A percentile compares a stretch with the other conserved stretches of the same genome.
Conservation (phyloP, 2,329 filamentous ascomycete species). For the Neophaeococcomyces mojaviensis region DNA sequence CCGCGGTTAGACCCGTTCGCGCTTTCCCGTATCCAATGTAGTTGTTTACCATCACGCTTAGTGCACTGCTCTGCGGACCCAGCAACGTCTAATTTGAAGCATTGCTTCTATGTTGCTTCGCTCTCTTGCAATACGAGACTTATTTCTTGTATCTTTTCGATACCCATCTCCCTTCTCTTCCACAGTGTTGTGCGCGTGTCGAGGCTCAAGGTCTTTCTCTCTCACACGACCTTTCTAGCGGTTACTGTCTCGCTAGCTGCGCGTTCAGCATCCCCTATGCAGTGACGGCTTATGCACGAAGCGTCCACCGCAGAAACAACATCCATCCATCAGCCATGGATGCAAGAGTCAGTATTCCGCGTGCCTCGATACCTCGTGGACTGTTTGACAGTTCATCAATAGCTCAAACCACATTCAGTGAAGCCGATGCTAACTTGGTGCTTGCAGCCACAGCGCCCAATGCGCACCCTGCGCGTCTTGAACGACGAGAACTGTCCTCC, state of each 20-base stretch:
- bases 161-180: background rate
- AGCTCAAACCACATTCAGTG: background rate
- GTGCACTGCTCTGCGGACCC: no score
- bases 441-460: slow-evolving; percentile 60
- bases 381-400: background rate
- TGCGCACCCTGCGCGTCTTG: slow-evolving; percentile 51
- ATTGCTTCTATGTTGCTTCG: slow-evolving; percentile 5
- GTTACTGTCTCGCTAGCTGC: background rate
- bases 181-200: slow-evolving; percentile 1
- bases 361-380: background rate
- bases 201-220: background rate
- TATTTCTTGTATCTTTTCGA: slow-evolving; percentile 7
- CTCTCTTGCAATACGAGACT: background rate
- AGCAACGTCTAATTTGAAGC: slow-evolving; percentile 3
- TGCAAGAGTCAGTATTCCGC: slow-evolving; percentile 18
- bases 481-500: slow-evolving; percentile 63
- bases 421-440: slow-evolving; percentile 13
- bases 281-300: slow-evolving; percentile 1
- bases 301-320: slow-evolving; percentile 2
- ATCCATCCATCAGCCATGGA: slow-evolving; percentile 17
- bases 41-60: no score
- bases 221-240: background rate
- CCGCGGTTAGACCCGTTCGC: no score
- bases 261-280: background rate
- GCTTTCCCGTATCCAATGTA: no score